Evolutionary conservation across 768 basidiomycete genomes (phyloP).

Genomic region (Amanita thiersii): DNA sequence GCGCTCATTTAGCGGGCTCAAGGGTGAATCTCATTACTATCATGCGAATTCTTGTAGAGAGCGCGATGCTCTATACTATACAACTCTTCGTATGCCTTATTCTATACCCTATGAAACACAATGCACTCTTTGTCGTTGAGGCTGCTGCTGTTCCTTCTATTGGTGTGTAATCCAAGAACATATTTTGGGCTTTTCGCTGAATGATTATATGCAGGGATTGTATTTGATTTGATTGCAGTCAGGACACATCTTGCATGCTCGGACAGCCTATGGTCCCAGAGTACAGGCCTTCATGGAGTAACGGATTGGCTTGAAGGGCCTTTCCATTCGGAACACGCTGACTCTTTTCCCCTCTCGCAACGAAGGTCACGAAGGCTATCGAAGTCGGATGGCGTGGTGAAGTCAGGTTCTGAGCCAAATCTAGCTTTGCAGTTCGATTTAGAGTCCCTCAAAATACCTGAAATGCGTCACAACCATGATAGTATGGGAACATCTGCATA

Average conservation of each 20-base stretch:
- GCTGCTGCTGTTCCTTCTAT: conserved; percentile 20
- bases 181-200: not conserved
- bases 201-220: conserved; percentile 16
- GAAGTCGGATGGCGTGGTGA: too few species aligned
- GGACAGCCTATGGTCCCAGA: too few species aligned
- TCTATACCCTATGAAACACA: conserved; percentile 16
- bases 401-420: too few species aligned
- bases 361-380: too few species aligned
- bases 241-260: conserved; percentile 20
- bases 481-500: too few species aligned
- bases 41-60: conserved; percentile 23
- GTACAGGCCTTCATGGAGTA: too few species aligned
- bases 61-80: conserved; percentile 22
- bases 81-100: conserved; percentile 19
- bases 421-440: too few species aligned
- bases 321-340: too few species aligned
- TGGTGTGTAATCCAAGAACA: conserved; percentile 13
- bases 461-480: too few species aligned
- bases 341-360: too few species aligned
- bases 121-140: conserved; percentile 20
- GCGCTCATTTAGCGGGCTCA: conserved; percentile 10
- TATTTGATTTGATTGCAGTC: conserved; percentile 21
- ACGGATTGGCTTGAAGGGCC: conserved; percentile 12
- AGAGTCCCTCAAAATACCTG: too few species aligned
- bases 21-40: conserved; percentile 15